phyloP scores from a whole-genome alignment of 2,329 filamentous ascomycete genomes.

The Geosmithia putterillii region DNA sequence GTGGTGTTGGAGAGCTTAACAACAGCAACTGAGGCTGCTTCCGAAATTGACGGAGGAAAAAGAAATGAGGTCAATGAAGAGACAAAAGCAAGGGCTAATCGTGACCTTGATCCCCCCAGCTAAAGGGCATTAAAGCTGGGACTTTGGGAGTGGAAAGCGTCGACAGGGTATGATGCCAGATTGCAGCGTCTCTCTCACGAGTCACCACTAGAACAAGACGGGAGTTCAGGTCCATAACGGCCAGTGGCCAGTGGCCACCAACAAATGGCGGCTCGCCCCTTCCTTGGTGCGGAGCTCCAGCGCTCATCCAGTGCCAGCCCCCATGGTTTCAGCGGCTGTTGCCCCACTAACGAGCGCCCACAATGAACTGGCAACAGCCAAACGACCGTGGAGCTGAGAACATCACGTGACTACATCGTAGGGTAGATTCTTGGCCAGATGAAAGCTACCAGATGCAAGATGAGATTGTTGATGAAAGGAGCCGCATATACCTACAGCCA shows the following conservation, averaged over 20 bases:
- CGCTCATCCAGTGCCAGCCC: neutral
- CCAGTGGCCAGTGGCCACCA: too few species aligned
- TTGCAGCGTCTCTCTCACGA: conserved; percentile 24
- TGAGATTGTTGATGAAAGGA: too few species aligned
- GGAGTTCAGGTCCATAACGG: too few species aligned
- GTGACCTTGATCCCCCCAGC: conserved; percentile 15
- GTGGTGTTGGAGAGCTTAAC: conserved; percentile 1
- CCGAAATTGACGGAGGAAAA: neutral
- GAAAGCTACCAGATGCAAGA: too few species aligned
- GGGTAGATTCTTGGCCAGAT: too few species aligned
- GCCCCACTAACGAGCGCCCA: neutral
- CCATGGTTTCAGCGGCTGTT: neutral
- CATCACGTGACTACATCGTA: too few species aligned
- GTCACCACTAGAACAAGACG: too few species aligned
- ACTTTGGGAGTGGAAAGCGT: conserved; percentile 1
- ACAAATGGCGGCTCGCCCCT: neutral
- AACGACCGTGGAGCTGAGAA: too few species aligned
- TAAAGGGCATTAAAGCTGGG: conserved; percentile 10
- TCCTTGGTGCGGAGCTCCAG: neutral
- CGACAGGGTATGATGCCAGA: conserved; percentile 27
- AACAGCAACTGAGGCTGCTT: neutral
- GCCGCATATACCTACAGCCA: too few species aligned
- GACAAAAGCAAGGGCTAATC: conserved; percentile 6
- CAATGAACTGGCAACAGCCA: neutral
- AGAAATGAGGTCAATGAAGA: neutral